phyloP scores from a whole-genome alignment of 352 stramenopile genomes.

The Phytophthora tentaculata region DNA sequence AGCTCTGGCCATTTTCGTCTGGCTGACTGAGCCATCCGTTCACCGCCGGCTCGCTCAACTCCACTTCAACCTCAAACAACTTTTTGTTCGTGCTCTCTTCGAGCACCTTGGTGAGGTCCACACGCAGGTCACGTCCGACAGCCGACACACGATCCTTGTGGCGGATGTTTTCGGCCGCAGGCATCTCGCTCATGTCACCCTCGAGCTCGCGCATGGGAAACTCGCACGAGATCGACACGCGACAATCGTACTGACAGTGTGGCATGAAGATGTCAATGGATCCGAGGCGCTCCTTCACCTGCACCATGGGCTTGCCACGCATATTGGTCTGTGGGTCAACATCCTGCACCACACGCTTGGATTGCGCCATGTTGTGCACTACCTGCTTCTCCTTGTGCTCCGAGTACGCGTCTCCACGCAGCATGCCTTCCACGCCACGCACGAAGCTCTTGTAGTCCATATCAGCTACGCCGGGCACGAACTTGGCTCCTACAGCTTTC shows the following conservation, averaged over 20 bases:
- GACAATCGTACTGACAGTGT: slow-evolving; percentile 86
- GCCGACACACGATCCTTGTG: slow-evolving; percentile 84
- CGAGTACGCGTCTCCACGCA: slow-evolving; percentile 71
- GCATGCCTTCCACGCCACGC: slow-evolving; percentile 69
- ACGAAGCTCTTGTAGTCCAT: slow-evolving; percentile 74
- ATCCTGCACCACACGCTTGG: slow-evolving; percentile 81
- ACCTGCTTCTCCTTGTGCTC: slow-evolving; percentile 84
- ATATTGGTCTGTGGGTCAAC: slow-evolving; percentile 67
- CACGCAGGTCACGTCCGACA: slow-evolving; percentile 75
- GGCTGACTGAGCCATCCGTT: slow-evolving; percentile 81
- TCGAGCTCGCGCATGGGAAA: slow-evolving; percentile 67
- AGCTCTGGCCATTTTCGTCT: slow-evolving; percentile 76
- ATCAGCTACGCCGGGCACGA: slow-evolving; percentile 75
- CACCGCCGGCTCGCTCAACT: slow-evolving; percentile 69
- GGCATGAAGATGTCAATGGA: slow-evolving; percentile 90
- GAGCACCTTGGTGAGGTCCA: slow-evolving; percentile 84
- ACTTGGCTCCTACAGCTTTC: slow-evolving; percentile 80
- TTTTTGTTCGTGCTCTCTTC: slow-evolving; percentile 78
- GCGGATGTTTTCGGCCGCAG: slow-evolving; percentile 71
- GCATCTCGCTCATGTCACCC: slow-evolving; percentile 64
- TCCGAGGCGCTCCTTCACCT: slow-evolving; percentile 84
- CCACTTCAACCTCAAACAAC: slow-evolving; percentile 82
- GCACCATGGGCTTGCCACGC: slow-evolving; percentile 54
- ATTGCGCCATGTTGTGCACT: slow-evolving; percentile 78
- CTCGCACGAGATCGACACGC: slow-evolving; percentile 85